Conservation (phyloP, 768 basidiomycete species). For the Tulasnella sp. region DNA sequence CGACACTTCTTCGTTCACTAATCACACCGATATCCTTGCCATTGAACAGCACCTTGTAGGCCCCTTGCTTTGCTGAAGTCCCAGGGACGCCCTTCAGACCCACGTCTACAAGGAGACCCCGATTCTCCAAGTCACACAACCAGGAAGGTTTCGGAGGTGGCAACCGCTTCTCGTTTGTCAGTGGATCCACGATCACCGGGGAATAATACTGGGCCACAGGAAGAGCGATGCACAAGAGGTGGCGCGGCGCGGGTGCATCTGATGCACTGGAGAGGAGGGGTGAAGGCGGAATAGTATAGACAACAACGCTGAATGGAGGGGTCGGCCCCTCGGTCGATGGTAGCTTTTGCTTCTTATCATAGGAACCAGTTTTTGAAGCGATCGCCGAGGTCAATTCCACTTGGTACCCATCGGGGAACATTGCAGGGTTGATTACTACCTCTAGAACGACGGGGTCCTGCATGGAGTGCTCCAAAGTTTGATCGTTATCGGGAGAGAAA, state of each 20-base stretch:
- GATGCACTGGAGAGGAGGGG: constrained; percentile 51
- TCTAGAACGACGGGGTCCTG: constrained; percentile 64
- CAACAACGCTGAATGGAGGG: constrained; percentile 40
- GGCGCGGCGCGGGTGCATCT: constrained; percentile 47
- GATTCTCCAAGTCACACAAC: constrained; percentile 47
- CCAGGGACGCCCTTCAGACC: constrained; percentile 39
- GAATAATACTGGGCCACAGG: constrained; percentile 73
- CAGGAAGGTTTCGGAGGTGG: constrained; percentile 58
- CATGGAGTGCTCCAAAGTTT: not conserved
- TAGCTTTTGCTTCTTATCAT: not conserved
- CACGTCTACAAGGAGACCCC: constrained; percentile 45
- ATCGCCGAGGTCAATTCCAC: constrained; percentile 29
- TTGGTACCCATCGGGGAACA: constrained; percentile 66
- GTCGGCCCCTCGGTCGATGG: not conserved
- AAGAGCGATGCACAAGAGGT: constrained; percentile 62
- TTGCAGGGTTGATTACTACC: constrained; percentile 65
- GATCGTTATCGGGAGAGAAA: not conserved
- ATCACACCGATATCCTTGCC: constrained; percentile 36
- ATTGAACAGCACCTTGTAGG: constrained; percentile 26
- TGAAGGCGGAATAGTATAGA: constrained; percentile 72
- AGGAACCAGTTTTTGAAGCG: not conserved
- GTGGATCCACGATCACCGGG: constrained; percentile 64
- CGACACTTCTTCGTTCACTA: constrained; percentile 50
- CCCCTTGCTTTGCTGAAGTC: constrained; percentile 15
- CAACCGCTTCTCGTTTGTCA: constrained; percentile 53